These are phyloP conservation scores for Borovskyia barvae DNA, from an alignment of 208 protist species.

Conservation along the genomic window DNA sequence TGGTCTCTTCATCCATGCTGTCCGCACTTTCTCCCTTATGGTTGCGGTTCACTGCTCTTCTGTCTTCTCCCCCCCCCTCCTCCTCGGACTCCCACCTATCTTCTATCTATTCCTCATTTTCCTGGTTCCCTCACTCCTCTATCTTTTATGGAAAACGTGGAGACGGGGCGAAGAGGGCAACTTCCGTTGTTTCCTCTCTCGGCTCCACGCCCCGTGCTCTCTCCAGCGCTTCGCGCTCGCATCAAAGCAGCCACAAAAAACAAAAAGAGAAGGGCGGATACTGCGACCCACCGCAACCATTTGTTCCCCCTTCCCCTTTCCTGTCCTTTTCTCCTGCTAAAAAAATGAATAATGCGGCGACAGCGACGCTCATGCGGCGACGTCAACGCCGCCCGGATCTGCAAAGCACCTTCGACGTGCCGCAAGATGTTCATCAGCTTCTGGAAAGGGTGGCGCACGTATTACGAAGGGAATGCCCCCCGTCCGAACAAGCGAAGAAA, in stretches of 20 bases:
- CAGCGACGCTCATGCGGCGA: slow-evolving; percentile 27
- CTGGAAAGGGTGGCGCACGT: slow-evolving; percentile 10
- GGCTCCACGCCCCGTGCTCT: too few species aligned
- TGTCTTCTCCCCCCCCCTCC: too few species aligned
- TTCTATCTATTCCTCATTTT: not conserved
- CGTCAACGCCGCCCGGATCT: slow-evolving; percentile 44
- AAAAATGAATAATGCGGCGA: slow-evolving; percentile 4
- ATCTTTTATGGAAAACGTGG: not conserved
- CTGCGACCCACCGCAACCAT: not conserved
- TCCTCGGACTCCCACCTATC: too few species aligned
- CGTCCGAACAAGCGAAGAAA: slow-evolving; percentile 6
- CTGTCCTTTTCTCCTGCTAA: not conserved
- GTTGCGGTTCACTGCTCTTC: not conserved
- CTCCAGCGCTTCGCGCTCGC: too few species aligned
- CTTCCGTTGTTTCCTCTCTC: not conserved
- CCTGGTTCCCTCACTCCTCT: not conserved
- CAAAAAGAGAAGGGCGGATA: not conserved
- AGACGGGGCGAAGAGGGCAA: not conserved
- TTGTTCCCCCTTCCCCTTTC: slow-evolving; percentile 7
- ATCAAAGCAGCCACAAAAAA: not conserved
- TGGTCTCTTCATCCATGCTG: too few species aligned
- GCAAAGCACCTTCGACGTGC: slow-evolving; percentile 32
- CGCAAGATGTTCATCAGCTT: slow-evolving; percentile 20
- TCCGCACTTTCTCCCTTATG: not conserved
- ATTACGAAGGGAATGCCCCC: not conserved